These are phyloP conservation scores for Selaginella tamariscina DNA, from an alignment of 75 land plant species.

Conservation along the genomic window DNA sequence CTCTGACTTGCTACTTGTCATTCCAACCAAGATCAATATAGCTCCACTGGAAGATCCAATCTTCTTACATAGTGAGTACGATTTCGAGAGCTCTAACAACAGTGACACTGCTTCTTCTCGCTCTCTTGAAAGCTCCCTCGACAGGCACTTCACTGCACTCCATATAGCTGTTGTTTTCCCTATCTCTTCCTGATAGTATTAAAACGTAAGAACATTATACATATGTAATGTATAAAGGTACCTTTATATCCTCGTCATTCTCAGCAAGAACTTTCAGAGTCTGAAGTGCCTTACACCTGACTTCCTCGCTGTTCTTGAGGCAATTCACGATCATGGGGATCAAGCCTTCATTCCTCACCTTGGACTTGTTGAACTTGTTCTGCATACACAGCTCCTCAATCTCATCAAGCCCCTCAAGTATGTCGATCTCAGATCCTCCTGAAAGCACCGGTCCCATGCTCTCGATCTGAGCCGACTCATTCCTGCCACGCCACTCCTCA, in stretches of 20 bases:
- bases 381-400: conserved; percentile 53
- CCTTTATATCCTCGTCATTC: conserved; percentile 63
- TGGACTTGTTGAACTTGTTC: conserved; percentile 39
- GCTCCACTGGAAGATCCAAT: conserved; percentile 56
- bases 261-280: conserved; percentile 57
- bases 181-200: conserved; percentile 40
- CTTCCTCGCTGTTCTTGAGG: conserved; percentile 35
- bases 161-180: conserved; percentile 28
- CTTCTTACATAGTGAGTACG: conserved; percentile 35
- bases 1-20: conserved; percentile 31
- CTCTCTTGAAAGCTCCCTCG: conserved; percentile 31
- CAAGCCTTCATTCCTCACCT: conserved; percentile 39
- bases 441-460: conserved; percentile 35
- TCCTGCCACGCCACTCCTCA: conserved; percentile 75
- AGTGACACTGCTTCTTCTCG: conserved; percentile 40
- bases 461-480: conserved; percentile 62
- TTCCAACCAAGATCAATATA: conserved; percentile 44
- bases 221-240: conserved; percentile 3
- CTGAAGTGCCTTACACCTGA: conserved; percentile 45
- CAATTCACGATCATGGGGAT: conserved; percentile 53
- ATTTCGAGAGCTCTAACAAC: conserved; percentile 51
- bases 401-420: conserved; percentile 37
- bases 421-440: conserved; percentile 35
- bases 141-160: conserved; percentile 35
- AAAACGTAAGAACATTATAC: background rate